These are phyloP conservation scores for Zangia roseola DNA, from an alignment of 768 basidiomycete species.

Conservation along the genomic window DNA sequence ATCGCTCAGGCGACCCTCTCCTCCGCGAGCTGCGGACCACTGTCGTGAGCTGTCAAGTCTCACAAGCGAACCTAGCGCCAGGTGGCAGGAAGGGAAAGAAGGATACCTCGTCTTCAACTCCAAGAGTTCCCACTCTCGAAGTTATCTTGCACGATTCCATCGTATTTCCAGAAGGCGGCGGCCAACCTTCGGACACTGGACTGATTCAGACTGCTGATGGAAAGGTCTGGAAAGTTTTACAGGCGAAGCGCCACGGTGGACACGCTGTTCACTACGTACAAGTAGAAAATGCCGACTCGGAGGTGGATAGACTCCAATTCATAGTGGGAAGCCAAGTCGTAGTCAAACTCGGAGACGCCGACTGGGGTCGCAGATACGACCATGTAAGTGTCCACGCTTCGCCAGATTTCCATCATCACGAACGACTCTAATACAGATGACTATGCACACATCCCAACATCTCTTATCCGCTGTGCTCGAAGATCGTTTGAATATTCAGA, in stretches of 20 bases:
- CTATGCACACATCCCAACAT: slow-evolving; percentile 84
- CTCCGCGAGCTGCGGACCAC: slow-evolving; percentile 55
- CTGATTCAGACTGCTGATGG: slow-evolving; percentile 46
- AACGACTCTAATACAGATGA: slow-evolving; percentile 49
- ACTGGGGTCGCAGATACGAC: slow-evolving; percentile 67
- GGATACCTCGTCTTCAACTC: slow-evolving; percentile 44
- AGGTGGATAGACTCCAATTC: slow-evolving; percentile 47
- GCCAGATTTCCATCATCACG: background rate
- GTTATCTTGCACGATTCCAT: slow-evolving; percentile 73
- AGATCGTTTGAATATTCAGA: slow-evolving; percentile 57
- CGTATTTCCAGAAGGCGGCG: slow-evolving; percentile 81
- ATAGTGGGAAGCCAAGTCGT: slow-evolving; percentile 49
- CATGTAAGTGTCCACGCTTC: slow-evolving; percentile 48
- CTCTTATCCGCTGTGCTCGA: slow-evolving; percentile 81
- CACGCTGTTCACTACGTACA: slow-evolving; percentile 74
- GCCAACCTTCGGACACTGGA: slow-evolving; percentile 78
- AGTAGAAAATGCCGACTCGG: slow-evolving; percentile 36
- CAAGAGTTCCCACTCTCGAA: slow-evolving; percentile 53
- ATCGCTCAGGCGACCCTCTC: slow-evolving; percentile 63
- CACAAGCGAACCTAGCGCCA: slow-evolving; percentile 40
- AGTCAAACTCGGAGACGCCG: slow-evolving; percentile 55
- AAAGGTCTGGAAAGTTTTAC: slow-evolving; percentile 55
- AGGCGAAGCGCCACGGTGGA: slow-evolving; percentile 67
- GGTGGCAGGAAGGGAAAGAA: slow-evolving; percentile 56
- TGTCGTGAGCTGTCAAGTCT: slow-evolving; percentile 50